Evolutionary conservation across 257 asterid genomes (phyloP).

Genomic region (Ilex aquifolium): DNA sequence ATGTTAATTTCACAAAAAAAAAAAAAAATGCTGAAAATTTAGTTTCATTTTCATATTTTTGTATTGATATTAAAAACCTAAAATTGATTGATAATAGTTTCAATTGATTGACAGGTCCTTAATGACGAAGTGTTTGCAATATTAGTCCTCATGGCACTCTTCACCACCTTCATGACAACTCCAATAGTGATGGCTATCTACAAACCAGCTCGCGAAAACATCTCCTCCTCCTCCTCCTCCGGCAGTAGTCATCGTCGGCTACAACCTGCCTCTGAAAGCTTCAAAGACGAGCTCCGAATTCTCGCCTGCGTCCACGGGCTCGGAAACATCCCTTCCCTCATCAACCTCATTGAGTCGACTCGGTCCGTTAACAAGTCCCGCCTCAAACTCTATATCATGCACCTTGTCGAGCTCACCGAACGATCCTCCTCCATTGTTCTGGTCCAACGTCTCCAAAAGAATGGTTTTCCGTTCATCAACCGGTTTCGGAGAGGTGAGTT

Average conservation of each 20-base stretch:
- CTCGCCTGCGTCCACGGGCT: conserved; percentile 50
- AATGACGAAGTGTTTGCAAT: conserved; percentile 61
- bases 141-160: conserved; percentile 63
- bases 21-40: too few species aligned
- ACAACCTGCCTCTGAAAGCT: conserved; percentile 2
- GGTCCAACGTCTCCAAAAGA: conserved; percentile 33
- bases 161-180: conserved; percentile 62
- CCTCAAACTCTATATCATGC: conserved; percentile 43
- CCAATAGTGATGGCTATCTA: conserved; percentile 53
- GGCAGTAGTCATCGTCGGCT: conserved; percentile 6
- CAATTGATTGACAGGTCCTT: conserved; percentile 34
- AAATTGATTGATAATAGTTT: not conserved
- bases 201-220: conserved; percentile 24
- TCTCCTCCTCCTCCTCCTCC: conserved; percentile 2
- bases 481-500: conserved; percentile 23
- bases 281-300: conserved; percentile 29
- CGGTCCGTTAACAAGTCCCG: conserved; percentile 28
- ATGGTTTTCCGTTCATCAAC: conserved; percentile 35
- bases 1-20: too few species aligned
- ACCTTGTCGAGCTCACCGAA: conserved; percentile 46
- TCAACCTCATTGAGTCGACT: conserved; percentile 35
- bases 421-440: conserved; percentile 49
- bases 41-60: too few species aligned
- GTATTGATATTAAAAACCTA: too few species aligned
- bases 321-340: conserved; percentile 31